Percentiles rank a stretch among this genome's conserved stretches.
These are phyloP conservation scores for Ceratocystis ficicola DNA, from an alignment of 2,329 filamentous ascomycete genomes.

Conservation along the genomic window DNA sequence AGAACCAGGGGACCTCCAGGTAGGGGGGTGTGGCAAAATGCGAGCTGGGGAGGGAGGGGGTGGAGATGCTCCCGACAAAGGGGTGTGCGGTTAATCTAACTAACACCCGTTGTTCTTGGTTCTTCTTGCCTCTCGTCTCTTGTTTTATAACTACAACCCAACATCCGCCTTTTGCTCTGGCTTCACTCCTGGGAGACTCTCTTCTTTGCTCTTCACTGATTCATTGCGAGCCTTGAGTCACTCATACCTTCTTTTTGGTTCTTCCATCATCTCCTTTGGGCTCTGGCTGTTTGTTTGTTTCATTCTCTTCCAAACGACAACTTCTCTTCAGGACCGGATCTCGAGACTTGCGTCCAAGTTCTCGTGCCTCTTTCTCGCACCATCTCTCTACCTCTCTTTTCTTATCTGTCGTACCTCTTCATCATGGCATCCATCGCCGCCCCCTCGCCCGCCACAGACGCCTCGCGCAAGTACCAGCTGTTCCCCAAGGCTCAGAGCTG, in stretches of 20 bases:
- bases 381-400: not conserved
- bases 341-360: not conserved
- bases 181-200: not conserved
- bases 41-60: not conserved
- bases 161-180: not conserved
- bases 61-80: not conserved
- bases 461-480: conserved; percentile 45
- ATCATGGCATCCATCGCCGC: conserved; percentile 11
- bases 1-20: not conserved
- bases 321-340: not conserved
- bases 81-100: not conserved
- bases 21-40: not conserved
- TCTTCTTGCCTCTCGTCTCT: not conserved
- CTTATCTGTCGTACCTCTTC: not conserved
- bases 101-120: not conserved
- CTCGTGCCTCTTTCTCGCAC: not conserved
- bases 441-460: not conserved
- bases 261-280: conserved; percentile 10
- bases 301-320: conserved; percentile 4
- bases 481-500: conserved; percentile 39
- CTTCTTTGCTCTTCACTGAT: conserved; percentile 5
- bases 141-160: conserved; percentile 6
- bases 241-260: conserved; percentile 3
- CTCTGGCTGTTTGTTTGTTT: not conserved
- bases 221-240: conserved; percentile 2